Evolutionary conservation across 148 eudicot genomes (phyloP), one percentile per base, ranked within the genome.

Genomic region (Rhododendron griersonianum): DNA sequence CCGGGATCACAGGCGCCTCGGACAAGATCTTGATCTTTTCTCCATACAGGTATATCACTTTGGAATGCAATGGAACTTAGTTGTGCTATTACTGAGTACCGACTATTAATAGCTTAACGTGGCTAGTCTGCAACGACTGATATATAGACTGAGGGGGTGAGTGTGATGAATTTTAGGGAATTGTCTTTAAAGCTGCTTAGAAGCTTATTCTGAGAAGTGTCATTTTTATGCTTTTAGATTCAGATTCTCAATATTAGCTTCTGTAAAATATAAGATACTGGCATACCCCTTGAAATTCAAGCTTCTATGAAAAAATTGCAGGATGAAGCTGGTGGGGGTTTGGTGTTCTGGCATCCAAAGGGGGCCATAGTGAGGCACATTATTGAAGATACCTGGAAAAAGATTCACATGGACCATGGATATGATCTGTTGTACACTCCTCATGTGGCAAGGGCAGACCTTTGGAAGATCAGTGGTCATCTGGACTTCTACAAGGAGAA

Each of bases 321-420:
- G 99, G 98, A 97, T 89, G 99, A 97, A 86, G 98, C 99, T 92
- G 99, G 99, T 85, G 99, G 98, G 84, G 99, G 99, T 33, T 87
- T 97, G 86, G 99, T 97, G 37, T 97, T 97, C 91, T 97, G 99
- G 99, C 99, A 97, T 91, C 99, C 99, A 44, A 97, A 97, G 89
- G 99, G 99, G 30, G 96, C 99, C 53, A 90, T 93, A 44, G 91
- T 97, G 21, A 94, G 99, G 90, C 98, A 95, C 87, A 93, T 95
- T 48, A 95, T 97, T 73, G 99, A 97, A 92, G 96, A 93, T 88
- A 86, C 98, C 67, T 97, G 99, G 99, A 97, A 95, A 91, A 94
- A 89, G 74, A 89, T 94, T 86, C 99, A 97, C 88, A 84, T 95
- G n/a, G 92, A 93, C 85, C 91, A 87, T 87, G 99, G 98, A 44